Percentiles rank a stretch among this genome's conserved stretches.
Evolutionary conservation across 176 grass and related monocot genomes (phyloP).

Genomic region (Luzula sylvatica): DNA sequence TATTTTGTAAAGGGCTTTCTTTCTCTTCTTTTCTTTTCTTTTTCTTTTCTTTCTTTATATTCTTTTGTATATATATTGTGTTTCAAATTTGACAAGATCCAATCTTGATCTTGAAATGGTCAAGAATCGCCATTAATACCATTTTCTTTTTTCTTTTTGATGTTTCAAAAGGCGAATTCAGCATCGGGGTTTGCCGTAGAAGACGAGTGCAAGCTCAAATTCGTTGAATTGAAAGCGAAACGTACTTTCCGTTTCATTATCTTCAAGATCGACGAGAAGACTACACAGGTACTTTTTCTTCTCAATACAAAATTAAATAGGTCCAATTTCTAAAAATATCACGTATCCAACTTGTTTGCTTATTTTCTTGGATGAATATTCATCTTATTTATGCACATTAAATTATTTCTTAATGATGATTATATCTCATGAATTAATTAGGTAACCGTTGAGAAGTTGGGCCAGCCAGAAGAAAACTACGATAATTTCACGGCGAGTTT

Average conservation of each 20-base stretch:
- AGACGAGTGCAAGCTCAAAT: slow-evolving; percentile 74
- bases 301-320: too few species aligned
- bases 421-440: not conserved
- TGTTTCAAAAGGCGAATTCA: slow-evolving; percentile 41
- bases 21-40: too few species aligned
- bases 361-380: too few species aligned
- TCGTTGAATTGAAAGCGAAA: slow-evolving; percentile 45
- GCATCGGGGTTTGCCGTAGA: slow-evolving; percentile 50
- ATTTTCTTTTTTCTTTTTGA: not conserved
- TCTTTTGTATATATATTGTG: too few species aligned
- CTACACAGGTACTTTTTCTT: slow-evolving; percentile 34
- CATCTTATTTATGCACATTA: too few species aligned
- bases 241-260: slow-evolving; percentile 62
- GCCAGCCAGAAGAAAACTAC: slow-evolving; percentile 38
- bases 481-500: slow-evolving; percentile 57
- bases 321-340: too few species aligned
- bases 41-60: too few species aligned
- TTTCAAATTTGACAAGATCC: too few species aligned
- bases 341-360: too few species aligned
- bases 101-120: too few species aligned
- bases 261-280: slow-evolving; percentile 57
- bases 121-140: too few species aligned
- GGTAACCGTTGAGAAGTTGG: slow-evolving; percentile 52
- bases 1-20: too few species aligned
- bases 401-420: not conserved